These are phyloP conservation scores for Pyricularia pennisetigena DNA, from an alignment of 2,329 filamentous ascomycete genomes.

Conservation along the genomic window DNA sequence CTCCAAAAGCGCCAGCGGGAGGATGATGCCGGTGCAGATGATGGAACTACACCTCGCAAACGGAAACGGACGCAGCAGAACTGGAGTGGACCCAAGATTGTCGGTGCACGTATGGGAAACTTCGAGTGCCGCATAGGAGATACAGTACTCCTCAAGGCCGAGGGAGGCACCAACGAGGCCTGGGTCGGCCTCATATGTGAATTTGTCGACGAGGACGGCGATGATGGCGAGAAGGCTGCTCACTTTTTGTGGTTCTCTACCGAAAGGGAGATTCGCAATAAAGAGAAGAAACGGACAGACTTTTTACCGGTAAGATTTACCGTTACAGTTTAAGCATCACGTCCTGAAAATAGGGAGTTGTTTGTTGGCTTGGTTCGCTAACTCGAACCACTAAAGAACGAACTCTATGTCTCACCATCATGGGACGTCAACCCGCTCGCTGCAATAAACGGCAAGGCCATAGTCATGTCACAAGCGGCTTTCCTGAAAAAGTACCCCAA, in stretches of 20 bases:
- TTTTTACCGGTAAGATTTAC: conserved; percentile 49
- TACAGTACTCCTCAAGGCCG: conserved; percentile 76
- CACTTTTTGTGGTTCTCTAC: conserved; percentile 96
- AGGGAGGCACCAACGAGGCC: conserved; percentile 68
- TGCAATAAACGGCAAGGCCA: conserved; percentile 85
- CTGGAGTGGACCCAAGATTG: conserved; percentile 38
- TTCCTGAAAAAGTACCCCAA: conserved; percentile 64
- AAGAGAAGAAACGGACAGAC: conserved; percentile 72
- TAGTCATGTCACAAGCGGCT: conserved; percentile 59
- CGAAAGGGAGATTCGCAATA: conserved; percentile 79
- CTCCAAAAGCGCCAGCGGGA: neutral
- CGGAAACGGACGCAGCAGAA: neutral
- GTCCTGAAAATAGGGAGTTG: neutral
- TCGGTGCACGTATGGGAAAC: conserved; percentile 72
- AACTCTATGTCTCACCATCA: conserved; percentile 81
- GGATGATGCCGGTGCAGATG: neutral
- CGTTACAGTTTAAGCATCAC: neutral
- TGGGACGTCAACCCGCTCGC: conserved; percentile 80
- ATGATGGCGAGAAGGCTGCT: conserved; percentile 68
- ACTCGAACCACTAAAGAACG: conserved; percentile 47
- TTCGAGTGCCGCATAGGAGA: conserved; percentile 80
- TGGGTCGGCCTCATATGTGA: conserved; percentile 88
- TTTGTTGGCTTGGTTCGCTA: neutral
- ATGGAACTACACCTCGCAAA: neutral
- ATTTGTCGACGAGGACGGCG: conserved; percentile 60